phyloP scores from a whole-genome alignment of 108 stramenopile species.

The Fistulifera solaris region DNA sequence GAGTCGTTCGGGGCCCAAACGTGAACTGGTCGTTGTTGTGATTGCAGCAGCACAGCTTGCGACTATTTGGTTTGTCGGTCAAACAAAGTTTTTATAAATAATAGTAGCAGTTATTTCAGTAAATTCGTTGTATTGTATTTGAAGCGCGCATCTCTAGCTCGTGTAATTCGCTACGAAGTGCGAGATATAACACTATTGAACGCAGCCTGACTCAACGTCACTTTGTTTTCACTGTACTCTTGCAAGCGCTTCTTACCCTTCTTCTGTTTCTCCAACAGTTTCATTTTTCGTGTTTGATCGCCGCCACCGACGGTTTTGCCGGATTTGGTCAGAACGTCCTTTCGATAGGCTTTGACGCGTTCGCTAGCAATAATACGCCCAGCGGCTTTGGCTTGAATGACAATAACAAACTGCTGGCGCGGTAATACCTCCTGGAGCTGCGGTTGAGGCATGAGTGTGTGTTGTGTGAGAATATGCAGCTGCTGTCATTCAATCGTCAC shows the following conservation, averaged over 20 bases:
- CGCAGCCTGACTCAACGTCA: constrained; percentile 92
- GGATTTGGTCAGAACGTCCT: constrained; percentile 92
- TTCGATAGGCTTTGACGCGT: constrained; percentile 81
- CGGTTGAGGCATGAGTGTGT: too few species aligned
- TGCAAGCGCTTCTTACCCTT: constrained; percentile 95
- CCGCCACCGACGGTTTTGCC: constrained; percentile 96
- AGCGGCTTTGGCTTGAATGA: constrained; percentile 95
- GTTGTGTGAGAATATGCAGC: too few species aligned
- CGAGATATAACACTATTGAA: constrained; percentile 85
- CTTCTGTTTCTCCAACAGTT: constrained; percentile 97
- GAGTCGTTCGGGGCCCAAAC: constrained; percentile 56
- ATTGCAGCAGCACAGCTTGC: constrained; percentile 78
- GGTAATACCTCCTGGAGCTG: constrained; percentile 82
- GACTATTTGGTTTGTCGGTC: constrained; percentile 86
- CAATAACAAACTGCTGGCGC: constrained; percentile 95
- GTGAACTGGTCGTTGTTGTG: constrained; percentile 78
- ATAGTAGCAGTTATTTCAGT: too few species aligned
- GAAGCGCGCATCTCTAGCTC: too few species aligned
- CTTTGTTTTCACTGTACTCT: constrained; percentile 64
- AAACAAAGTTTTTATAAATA: constrained; percentile 64
- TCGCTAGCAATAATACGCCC: constrained; percentile 70
- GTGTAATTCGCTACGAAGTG: constrained; percentile 7
- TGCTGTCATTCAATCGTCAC: too few species aligned
- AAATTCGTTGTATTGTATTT: too few species aligned
- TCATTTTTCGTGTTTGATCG: constrained; percentile 94